Evolutionary conservation across 2,329 filamentous ascomycete genomes (phyloP), one percentile per base, ranked within the genome.

Genomic region (Tetracladium maxilliforme): DNA sequence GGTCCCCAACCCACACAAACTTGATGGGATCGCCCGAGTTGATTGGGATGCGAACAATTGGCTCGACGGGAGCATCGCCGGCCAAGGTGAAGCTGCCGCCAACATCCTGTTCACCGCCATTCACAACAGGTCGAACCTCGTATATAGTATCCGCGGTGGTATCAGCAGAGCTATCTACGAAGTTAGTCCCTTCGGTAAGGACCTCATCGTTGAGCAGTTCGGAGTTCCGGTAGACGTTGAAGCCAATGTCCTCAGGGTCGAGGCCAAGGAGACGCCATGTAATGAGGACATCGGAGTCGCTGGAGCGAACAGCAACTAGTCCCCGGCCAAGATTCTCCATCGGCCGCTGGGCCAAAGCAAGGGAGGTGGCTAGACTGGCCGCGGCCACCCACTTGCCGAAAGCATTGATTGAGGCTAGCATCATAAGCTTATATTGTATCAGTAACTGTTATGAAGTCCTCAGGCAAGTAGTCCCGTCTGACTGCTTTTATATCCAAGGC

Each of bases 191-290:
- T 4, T 13, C 14, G n/a, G 22, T 24, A 4, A 24, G 10, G 6
- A 24, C 22, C 10, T 24, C 19, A 12, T 15, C 16, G 22, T 24
- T 24, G 14, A 24, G 22, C 10, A 17, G 22, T 13, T 24, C 10
- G 5, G 22, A 12, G 4, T 11, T n/a, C 6, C 22, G 16, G 22
- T 24, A 24, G 22, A 24, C 14, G 22, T 24, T 24, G 22, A 24
- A 24, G 14, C 22, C 22, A 6, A 24, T 24, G 7, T 16, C 14
- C 19, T 24, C 14, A 24, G 12, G 8, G 14, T 24, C 22, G 6
- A 24, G 22, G 4, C 22, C 22, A 11, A 24, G 10, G 4, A 24
- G 22, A 6, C 22, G 22, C 22, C 22, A 24, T 15, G 16, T 17
- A 10, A 24, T 17, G 11, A 24, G 10, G 13, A 24, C 22, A 10